A percentile compares a stretch with the other conserved stretches of the same genome.
Conservation (phyloP, 306 rosid species). For the Medicago truncatula region MtrunA17r5.0-ANR NC_053048.1:37030501-37031000, state of each 20-base stretch:
- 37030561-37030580: neutral
- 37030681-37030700: constrained; percentile 4
- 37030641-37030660: neutral
- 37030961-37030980: neutral
- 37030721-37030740: constrained; percentile 20
- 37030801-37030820: neutral
- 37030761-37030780: neutral
- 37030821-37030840: constrained; percentile 18
- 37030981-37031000: constrained; percentile 26
- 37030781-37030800: neutral
- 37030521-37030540: constrained; percentile 19
- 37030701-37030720: constrained; percentile 12
- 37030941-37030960: constrained; percentile 16
- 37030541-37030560: neutral
- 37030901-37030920: constrained; percentile 27
- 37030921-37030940: constrained; percentile 24
- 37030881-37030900: constrained; percentile 33
- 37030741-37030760: constrained; percentile 5
- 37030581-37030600: neutral
- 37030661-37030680: constrained; percentile 23
- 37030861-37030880: constrained; percentile 27
- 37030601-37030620: constrained; percentile 4
- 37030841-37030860: constrained; percentile 28
- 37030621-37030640: constrained; percentile 17
- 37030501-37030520: neutral